phyloP scores from a whole-genome alignment of 169 alveolate genomes.

The Plasmodium fragile region DNA sequence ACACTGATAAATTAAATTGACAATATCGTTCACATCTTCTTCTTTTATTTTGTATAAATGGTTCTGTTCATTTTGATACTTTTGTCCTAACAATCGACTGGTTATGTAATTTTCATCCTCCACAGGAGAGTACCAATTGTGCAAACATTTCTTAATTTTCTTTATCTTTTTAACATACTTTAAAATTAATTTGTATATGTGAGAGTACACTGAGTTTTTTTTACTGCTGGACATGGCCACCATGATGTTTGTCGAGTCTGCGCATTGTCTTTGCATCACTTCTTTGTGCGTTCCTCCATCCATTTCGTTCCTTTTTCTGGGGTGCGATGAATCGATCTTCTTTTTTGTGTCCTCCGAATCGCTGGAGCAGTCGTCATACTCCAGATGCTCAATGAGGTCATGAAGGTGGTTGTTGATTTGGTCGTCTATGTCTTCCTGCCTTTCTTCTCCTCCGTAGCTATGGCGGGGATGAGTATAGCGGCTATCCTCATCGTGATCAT shows the following conservation, averaged over 20 bases:
- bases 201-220: not conserved
- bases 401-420: not conserved
- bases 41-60: slow-evolving; percentile 49
- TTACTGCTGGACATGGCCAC: not conserved
- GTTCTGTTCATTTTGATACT: not conserved
- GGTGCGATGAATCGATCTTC: not conserved
- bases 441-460: not conserved
- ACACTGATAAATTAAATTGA: slow-evolving; percentile 65
- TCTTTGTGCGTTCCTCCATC: not conserved
- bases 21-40: slow-evolving; percentile 46
- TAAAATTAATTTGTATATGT: slow-evolving; percentile 37
- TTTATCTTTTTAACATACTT: slow-evolving; percentile 66
- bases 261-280: not conserved
- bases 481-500: not conserved
- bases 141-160: slow-evolving; percentile 40
- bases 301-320: not conserved
- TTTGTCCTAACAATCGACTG: not conserved
- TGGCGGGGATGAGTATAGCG: not conserved
- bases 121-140: slow-evolving; percentile 1
- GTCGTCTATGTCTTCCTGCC: not conserved
- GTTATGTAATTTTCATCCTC: slow-evolving; percentile 4
- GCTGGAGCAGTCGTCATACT: not conserved
- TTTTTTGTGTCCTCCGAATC: not conserved
- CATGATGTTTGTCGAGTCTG: not conserved
- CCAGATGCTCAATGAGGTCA: slow-evolving; percentile 16